Base-by-base conservation (phyloP, 1,284 basidiomycete species). In the Trichosporon sp. region DNA sequence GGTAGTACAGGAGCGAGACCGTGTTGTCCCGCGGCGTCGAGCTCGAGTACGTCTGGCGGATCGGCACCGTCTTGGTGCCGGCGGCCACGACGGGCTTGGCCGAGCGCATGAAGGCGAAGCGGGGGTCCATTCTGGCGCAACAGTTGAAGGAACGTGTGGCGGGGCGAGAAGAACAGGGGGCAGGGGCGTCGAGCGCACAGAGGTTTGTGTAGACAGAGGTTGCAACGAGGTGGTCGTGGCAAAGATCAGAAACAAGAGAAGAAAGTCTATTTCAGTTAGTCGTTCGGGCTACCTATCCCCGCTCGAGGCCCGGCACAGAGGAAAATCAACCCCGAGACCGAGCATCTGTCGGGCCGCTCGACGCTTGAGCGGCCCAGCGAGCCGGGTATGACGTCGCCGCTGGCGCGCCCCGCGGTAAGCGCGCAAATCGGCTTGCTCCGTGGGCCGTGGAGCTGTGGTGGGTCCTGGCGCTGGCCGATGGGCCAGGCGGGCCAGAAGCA, bases 1-100 rank as follows among this genome's bases (percentile, higher is more conserved):
- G 79, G 77, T 77, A 81, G 69, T 81, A 82, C 18, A 77, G 74
- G 31, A 79, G 58, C 6, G 66, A 65, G 5, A 69, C 72, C 12
- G 35, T 42, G 7, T 74, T 73, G 34, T 65, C 47, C 42, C 63
- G 62, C 27, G 64, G 67, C 62, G 51, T 34, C 25, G 64, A 65
- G 65, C 32, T 38, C 34, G 66, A 68, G 21, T 8, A 67, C 7
- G 32, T 34, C 18, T 53, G 63, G 12, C 34, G 63, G 21, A 32
- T 63, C 32, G 63, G 69, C 38, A 67, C 53, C 56, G n/a, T 65
- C 21, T 18, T 29, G 1, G 32, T 38, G 21, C 65, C 23, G 47
- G 47, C 47, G 9, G 47, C 47, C 21, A 51, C 47, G 21, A 51
- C 1, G 9, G 21, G 53, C 47, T 23, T 23, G 12, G 65, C 51